These are phyloP conservation scores for Eucalyptus microcorys DNA, from an alignment of 345 rosid genomes.

Conservation along the genomic window DNA sequence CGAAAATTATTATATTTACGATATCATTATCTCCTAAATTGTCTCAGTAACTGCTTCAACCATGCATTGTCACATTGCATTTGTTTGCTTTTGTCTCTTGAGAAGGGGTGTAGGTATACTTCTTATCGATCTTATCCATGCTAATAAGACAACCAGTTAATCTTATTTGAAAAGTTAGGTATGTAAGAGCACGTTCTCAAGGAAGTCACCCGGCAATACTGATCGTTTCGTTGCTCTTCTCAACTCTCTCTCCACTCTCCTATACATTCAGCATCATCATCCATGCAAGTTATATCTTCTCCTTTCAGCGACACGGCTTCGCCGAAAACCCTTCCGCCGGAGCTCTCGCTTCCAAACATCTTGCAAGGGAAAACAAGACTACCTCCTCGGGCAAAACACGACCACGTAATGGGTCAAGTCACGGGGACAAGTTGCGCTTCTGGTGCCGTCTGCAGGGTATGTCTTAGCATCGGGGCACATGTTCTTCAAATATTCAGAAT, in stretches of 20 bases:
- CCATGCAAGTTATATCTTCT: background rate
- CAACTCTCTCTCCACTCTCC: background rate
- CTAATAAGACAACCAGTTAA: background rate
- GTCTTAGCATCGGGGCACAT: slow-evolving; percentile 10
- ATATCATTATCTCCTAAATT: too few relatives aligned
- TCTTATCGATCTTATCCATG: background rate
- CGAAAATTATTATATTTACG: rapidly evolving
- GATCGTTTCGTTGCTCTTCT: background rate
- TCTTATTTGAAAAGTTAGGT: background rate
- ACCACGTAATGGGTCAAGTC: slow-evolving; percentile 8
- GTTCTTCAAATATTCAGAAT: slow-evolving; percentile 6
- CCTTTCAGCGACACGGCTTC: background rate
- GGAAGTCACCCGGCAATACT: background rate
- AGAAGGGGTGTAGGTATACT: background rate
- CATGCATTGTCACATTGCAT: background rate
- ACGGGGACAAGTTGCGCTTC: slow-evolving; percentile 17
- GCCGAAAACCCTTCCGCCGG: background rate
- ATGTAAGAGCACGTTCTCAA: background rate
- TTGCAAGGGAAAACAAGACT: background rate
- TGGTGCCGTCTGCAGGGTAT: slow-evolving; percentile 13
- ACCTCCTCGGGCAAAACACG: slow-evolving; percentile 7
- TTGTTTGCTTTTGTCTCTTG: background rate
- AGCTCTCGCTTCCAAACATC: background rate
- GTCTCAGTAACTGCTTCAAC: rapidly evolving
- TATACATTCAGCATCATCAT: background rate